Percentiles rank a stretch among this genome's conserved stretches.
Conservation (phyloP, 1,284 basidiomycete genomes). For the Trichosporon asahii region DNA sequence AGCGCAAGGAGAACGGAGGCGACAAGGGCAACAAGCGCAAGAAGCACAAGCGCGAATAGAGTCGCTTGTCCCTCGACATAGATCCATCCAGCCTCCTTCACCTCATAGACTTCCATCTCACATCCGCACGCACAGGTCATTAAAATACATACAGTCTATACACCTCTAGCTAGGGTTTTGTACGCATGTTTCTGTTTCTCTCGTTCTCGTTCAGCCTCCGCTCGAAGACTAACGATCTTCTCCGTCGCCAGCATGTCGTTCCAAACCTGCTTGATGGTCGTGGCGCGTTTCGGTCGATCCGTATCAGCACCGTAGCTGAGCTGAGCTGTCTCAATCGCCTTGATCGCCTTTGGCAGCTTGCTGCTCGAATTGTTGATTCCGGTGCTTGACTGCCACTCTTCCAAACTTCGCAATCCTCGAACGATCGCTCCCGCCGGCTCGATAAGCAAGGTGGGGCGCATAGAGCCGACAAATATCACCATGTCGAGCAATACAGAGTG, state of each 20-base stretch:
- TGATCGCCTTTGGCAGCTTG: slow-evolving; percentile 18
- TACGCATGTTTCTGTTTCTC: slow-evolving; percentile 7
- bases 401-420: slow-evolving; percentile 26
- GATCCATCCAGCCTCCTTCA: not conserved
- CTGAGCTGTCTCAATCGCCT: slow-evolving; percentile 17
- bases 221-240: slow-evolving; percentile 10
- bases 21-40: slow-evolving; percentile 22
- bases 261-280: slow-evolving; percentile 12
- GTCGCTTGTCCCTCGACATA: not conserved
- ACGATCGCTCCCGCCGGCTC: slow-evolving; percentile 26
- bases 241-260: slow-evolving; percentile 22
- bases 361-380: slow-evolving; percentile 2
- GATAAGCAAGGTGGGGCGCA: slow-evolving; percentile 27
- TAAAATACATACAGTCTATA: slow-evolving; percentile 12
- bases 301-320: slow-evolving; percentile 16
- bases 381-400: slow-evolving; percentile 16
- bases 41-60: slow-evolving; percentile 21
- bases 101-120: slow-evolving; percentile 1
- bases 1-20: slow-evolving; percentile 54
- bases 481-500: slow-evolving; percentile 40
- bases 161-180: slow-evolving; percentile 7
- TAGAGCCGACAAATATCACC: slow-evolving; percentile 33
- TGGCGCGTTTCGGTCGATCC: not conserved
- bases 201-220: not conserved
- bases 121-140: not conserved